These are phyloP conservation scores for Trichaptum fuscoviolaceum DNA, from an alignment of 768 basidiomycete genomes.

Conservation along the genomic window DNA sequence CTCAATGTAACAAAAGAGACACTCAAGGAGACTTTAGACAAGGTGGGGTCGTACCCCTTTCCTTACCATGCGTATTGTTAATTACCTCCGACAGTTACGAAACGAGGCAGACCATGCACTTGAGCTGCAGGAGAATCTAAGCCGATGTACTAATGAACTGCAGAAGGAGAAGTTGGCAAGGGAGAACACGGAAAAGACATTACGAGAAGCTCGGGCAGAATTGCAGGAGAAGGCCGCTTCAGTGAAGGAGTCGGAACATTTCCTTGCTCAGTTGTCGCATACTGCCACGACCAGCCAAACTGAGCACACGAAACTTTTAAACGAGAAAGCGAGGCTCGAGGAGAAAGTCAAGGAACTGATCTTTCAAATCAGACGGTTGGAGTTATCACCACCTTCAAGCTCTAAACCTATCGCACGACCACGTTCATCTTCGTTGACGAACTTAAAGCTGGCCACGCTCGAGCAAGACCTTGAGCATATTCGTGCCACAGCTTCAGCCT, in stretches of 20 bases:
- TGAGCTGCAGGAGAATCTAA: slow-evolving; percentile 47
- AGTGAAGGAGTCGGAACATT: slow-evolving; percentile 49
- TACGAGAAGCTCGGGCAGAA: slow-evolving; percentile 43
- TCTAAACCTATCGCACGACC: slow-evolving; percentile 29
- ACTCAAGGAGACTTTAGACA: slow-evolving; percentile 31
- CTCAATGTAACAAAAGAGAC: slow-evolving; percentile 28
- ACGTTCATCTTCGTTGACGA: slow-evolving; percentile 57
- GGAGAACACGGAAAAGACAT: slow-evolving; percentile 47
- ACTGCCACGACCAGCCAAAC: slow-evolving; percentile 43
- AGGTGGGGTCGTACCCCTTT: slow-evolving; percentile 22
- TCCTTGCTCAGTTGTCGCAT: slow-evolving; percentile 48
- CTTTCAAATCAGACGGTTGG: slow-evolving; percentile 4
- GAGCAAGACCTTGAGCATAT: slow-evolving; percentile 52
- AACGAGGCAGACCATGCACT: slow-evolving; percentile 52
- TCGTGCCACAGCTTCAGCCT: slow-evolving; percentile 38
- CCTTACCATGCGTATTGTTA: slow-evolving; percentile 10
- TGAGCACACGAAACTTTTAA: slow-evolving; percentile 42
- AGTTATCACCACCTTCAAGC: not conserved
- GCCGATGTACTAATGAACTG: slow-evolving; percentile 48
- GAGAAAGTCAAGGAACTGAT: slow-evolving; percentile 56
- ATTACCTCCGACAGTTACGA: slow-evolving; percentile 37
- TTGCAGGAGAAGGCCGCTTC: slow-evolving; percentile 46
- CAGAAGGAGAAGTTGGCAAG: slow-evolving; percentile 47
- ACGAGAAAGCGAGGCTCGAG: slow-evolving; percentile 54
- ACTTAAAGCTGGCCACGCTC: slow-evolving; percentile 41